Conservation (phyloP, 805 yeast species). For the Starmerella ratchasimensis region DNA sequence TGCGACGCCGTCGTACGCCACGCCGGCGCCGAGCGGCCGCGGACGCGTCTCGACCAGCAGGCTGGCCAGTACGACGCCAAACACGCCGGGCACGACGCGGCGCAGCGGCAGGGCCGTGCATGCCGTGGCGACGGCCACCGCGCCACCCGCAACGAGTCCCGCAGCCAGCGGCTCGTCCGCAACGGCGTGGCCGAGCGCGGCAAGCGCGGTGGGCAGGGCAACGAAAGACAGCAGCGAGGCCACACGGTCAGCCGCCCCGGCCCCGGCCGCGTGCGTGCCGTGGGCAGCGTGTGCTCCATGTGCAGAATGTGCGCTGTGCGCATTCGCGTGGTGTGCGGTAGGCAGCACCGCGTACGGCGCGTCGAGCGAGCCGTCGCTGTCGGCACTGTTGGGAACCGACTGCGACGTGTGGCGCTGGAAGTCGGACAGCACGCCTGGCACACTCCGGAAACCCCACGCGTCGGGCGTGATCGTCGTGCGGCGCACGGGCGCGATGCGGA, state of each 20-base stretch:
- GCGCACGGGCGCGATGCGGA: slow-evolving; percentile 23
- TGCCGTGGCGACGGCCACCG: slow-evolving; percentile 4
- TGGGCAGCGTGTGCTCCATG: no score
- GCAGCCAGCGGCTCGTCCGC: not conserved
- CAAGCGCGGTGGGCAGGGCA: slow-evolving; percentile 11
- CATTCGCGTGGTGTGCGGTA: no score
- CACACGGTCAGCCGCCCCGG: slow-evolving; percentile 5
- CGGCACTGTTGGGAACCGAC: no score
- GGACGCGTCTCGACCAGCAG: no score
- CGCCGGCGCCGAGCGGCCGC: no score
- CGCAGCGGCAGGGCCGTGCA: slow-evolving; percentile 1
- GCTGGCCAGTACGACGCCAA: no score
- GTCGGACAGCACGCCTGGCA: slow-evolving; percentile 26
- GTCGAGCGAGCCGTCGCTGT: no score
- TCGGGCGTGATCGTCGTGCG: slow-evolving; percentile 22
- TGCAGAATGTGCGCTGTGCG: no score
- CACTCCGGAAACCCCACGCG: slow-evolving; percentile 28
- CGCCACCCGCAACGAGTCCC: slow-evolving; percentile 6
- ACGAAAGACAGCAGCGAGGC: slow-evolving; percentile 6
- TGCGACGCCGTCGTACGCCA: not conserved
- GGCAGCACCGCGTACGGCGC: no score
- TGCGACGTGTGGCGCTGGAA: slow-evolving; percentile 28
- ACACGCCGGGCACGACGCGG: slow-evolving; percentile 2
- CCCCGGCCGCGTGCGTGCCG: no score
- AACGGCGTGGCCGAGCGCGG: slow-evolving; percentile 4